Percentiles rank a stretch among this genome's conserved stretches.
phyloP scores from a whole-genome alignment of 164 flowering plant genomes.

The Malania oleifera region DNA sequence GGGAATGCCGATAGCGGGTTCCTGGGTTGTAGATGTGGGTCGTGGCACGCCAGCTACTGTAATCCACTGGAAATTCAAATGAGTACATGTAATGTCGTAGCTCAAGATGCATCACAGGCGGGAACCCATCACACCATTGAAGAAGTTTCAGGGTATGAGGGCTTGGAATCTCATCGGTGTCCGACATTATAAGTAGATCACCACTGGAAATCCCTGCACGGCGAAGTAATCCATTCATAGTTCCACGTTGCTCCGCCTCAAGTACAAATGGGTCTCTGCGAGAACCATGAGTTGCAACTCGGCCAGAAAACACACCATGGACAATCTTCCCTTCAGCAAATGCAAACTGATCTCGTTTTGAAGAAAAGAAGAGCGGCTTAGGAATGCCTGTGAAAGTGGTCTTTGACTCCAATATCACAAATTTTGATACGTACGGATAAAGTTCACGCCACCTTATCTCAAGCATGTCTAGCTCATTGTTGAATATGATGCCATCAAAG shows the following conservation, averaged over 20 bases:
- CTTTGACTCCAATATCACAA: conserved; percentile 47
- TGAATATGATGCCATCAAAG: conserved; percentile 51
- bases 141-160: conserved; percentile 42
- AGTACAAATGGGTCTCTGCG: conserved; percentile 37
- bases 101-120: conserved; percentile 43
- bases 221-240: conserved; percentile 38
- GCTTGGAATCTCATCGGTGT: conserved; percentile 56
- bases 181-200: conserved; percentile 50
- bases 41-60: conserved; percentile 50
- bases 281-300: conserved; percentile 11
- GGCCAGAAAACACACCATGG: conserved; percentile 35
- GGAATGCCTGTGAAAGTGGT: conserved; percentile 64
- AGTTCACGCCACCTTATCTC: conserved; percentile 57
- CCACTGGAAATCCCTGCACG: conserved; percentile 39
- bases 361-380: conserved; percentile 42
- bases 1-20: conserved; percentile 44
- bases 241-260: conserved; percentile 35
- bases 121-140: conserved; percentile 50
- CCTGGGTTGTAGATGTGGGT: conserved; percentile 26
- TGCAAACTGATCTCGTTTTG: conserved; percentile 28
- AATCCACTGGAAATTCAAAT: conserved; percentile 60
- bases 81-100: conserved; percentile 51
- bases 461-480: conserved; percentile 52
- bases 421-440: conserved; percentile 34
- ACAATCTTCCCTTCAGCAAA: conserved; percentile 37